Evolutionary conservation across 1,284 basidiomycete species (phyloP), one percentile per base, ranked within the genome.

Genomic region (Sporisorium scitamineum): DNA sequence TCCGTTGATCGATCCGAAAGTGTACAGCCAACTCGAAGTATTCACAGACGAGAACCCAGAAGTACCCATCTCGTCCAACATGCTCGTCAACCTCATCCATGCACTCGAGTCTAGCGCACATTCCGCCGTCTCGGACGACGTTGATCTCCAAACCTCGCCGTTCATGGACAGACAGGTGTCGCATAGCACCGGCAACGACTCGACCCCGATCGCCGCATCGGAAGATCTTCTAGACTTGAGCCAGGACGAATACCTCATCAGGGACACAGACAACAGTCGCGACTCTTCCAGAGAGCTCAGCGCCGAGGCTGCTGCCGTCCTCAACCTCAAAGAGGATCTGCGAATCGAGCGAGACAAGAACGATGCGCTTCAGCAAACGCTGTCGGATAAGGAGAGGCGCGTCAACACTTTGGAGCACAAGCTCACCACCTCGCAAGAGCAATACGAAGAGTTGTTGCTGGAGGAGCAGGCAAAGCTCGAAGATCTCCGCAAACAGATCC

Each of bases 321-420:
- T 61, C 39, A 68, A 71, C 29, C 57, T 71, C 48, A 71, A 76
- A 42, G 69, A 76, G 39, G 73, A 76, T 41, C 54, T 76, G 26
- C 68, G 64, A n/a, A 64, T 76, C 34, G 73, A 70, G 52, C 61
- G 69, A 9, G 69, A 61, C 53, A 76, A 71, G 64, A 71, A 44
- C 50, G 73, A 76, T 32, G 68, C 68, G 5, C 52, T 76, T 9
- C 69, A 71, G 60, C 64, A 68, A 41, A 64, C 64, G 5, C 57
- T 76, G 4, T 70, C 73, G 14, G 73, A 76, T 37, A 76, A 76
- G 41, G 68, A 76, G 58, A 54, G 73, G 26, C 51, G 65, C 8
- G 61, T 76, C 32, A 64, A 71, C 44, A 54, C 68, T 7, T 31
- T 76, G 9, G 72, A 75, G 41, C 66, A 75, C 51, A 75, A 70